These are phyloP conservation scores for Botrytis galanthina DNA, from an alignment of 2,329 filamentous ascomycete genomes.

Conservation along the genomic window DNA sequence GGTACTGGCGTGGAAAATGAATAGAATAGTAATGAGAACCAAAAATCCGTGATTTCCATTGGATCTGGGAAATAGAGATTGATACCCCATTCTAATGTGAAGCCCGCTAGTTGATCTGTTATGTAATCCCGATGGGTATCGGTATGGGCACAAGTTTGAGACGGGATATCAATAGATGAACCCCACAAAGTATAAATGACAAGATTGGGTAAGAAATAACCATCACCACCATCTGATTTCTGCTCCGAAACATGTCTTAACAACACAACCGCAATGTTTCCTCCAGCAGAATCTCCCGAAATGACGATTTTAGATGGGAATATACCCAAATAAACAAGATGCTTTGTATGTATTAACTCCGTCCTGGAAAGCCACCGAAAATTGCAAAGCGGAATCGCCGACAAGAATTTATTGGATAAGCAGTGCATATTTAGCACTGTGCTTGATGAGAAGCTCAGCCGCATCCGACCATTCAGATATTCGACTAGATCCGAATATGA, in stretches of 20 bases:
- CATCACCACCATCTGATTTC: conserved; percentile 25
- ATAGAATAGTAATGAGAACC: conserved; percentile 40
- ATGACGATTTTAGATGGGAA: conserved; percentile 44
- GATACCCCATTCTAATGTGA: conserved; percentile 44
- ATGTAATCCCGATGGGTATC: conserved; percentile 25
- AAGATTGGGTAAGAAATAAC: conserved; percentile 29
- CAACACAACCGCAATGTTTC: conserved; percentile 45
- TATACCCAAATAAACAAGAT: conserved; percentile 43
- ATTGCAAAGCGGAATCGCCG: conserved; percentile 43
- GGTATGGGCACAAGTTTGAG: conserved; percentile 35
- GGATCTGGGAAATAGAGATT: conserved; percentile 36
- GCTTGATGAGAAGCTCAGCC: conserved; percentile 40
- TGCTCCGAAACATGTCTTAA: conserved; percentile 45
- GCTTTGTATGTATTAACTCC: conserved; percentile 45
- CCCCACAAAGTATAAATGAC: conserved; percentile 43
- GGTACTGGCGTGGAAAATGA: conserved; percentile 42
- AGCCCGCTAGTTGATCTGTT: conserved; percentile 44
- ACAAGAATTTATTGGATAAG: conserved; percentile 49
- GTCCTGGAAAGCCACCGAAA: conserved; percentile 51
- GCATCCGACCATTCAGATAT: conserved; percentile 38
- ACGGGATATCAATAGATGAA: conserved; percentile 43
- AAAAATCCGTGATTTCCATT: conserved; percentile 39
- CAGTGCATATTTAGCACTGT: conserved; percentile 41
- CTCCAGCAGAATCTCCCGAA: conserved; percentile 50
- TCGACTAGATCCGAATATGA: conserved; percentile 45